A percentile compares a stretch with the other conserved stretches of the same genome.
Conservation (phyloP, 805 yeast species). For the Lachancea waltii region DNA sequence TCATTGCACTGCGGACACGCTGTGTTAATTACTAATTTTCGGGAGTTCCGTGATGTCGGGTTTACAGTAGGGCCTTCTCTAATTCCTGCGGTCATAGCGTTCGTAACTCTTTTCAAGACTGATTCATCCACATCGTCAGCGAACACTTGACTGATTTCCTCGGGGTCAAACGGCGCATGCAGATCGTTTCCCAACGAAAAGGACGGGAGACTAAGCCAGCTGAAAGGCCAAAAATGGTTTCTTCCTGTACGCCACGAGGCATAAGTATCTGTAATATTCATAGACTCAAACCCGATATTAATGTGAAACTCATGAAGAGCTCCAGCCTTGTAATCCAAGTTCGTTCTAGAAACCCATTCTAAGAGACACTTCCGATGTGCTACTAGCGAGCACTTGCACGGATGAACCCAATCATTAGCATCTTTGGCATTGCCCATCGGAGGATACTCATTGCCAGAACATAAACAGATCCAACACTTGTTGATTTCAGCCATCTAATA, state of each 20-base stretch:
- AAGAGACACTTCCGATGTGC: constrained; percentile 41
- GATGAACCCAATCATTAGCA: constrained; percentile 36
- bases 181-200: not conserved
- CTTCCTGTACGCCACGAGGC: constrained; percentile 2
- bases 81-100: constrained; percentile 9
- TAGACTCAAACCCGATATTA: constrained; percentile 5
- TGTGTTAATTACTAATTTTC: constrained; percentile 15
- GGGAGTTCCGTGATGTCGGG: constrained; percentile 1
- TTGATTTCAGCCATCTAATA: too few species aligned
- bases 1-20: constrained; percentile 31
- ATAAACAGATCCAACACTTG: constrained; percentile 18
- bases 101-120: constrained; percentile 1
- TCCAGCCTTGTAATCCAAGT: constrained; percentile 6
- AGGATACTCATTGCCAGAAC: constrained; percentile 12
- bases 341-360: constrained; percentile 9
- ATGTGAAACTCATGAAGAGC: constrained; percentile 1
- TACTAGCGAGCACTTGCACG: constrained; percentile 38
- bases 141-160: constrained; percentile 4
- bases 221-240: constrained; percentile 3
- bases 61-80: not conserved
- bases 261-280: constrained; percentile 7
- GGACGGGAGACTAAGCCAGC: not conserved
- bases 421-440: constrained; percentile 24
- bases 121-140: constrained; percentile 2
- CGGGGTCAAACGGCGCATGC: constrained; percentile 4